These are phyloP conservation scores for Larix kaempferi DNA, from an alignment of 75 land plant species.

Conservation along the genomic window DNA sequence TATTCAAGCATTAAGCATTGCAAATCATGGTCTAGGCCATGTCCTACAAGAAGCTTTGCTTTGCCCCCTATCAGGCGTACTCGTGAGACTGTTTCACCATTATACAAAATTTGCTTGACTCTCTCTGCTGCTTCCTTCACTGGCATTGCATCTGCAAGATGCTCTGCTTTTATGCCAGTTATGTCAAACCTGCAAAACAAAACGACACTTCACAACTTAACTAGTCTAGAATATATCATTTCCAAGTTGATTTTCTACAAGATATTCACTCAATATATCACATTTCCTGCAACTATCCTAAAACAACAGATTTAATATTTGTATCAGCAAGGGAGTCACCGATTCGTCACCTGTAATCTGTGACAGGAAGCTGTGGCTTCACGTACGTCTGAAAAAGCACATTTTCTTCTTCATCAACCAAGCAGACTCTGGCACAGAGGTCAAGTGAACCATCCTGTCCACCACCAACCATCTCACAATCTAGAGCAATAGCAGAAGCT, in stretches of 20 bases:
- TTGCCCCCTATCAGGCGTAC: slow-evolving; percentile 8
- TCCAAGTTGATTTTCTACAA: not conserved
- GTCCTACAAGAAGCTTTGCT: slow-evolving; percentile 29
- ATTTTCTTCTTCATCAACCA: slow-evolving; percentile 77
- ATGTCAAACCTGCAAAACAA: slow-evolving; percentile 27
- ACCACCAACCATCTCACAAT: slow-evolving; percentile 91
- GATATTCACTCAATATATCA: not conserved
- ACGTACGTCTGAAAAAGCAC: slow-evolving; percentile 64
- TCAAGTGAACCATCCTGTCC: slow-evolving; percentile 75
- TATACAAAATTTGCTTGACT: slow-evolving; percentile 24
- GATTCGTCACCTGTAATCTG: slow-evolving; percentile 62
- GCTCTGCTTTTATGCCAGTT: slow-evolving; percentile 31
- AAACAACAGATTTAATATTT: not conserved
- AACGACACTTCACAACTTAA: not conserved
- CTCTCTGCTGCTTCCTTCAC: slow-evolving; percentile 13
- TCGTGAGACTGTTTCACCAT: slow-evolving; percentile 11
- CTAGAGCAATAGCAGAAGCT: slow-evolving; percentile 43
- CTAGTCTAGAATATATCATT: not conserved
- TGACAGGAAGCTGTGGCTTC: slow-evolving; percentile 57
- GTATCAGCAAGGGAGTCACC: not conserved
- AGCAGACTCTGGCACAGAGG: slow-evolving; percentile 75
- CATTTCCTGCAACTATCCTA: not conserved
- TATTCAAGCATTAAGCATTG: slow-evolving; percentile 30
- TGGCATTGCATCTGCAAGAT: slow-evolving; percentile 28
- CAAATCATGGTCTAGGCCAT: slow-evolving; percentile 36